Conservation (phyloP, 495 filamentous ascomycete genomes). For the Podospora pseudopauciseta region DNA sequence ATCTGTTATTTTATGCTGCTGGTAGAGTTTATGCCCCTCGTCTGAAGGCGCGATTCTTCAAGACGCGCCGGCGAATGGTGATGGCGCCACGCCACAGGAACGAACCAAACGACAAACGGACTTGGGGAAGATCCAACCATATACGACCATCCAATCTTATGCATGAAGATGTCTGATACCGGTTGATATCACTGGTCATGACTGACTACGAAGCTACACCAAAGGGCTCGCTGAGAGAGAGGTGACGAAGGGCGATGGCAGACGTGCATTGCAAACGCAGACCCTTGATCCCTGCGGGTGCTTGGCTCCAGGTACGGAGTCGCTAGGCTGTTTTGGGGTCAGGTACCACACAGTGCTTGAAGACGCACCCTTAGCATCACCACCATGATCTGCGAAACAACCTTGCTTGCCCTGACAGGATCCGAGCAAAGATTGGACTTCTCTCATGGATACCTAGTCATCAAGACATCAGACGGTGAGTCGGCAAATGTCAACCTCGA, state of each 20-base stretch:
- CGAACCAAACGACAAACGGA: not conserved
- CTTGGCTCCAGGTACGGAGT: constrained; percentile 21
- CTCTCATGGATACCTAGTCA: not conserved
- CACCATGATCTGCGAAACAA: constrained; percentile 14
- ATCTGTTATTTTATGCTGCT: not conserved
- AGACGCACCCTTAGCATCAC: constrained; percentile 12
- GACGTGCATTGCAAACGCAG: constrained; percentile 12
- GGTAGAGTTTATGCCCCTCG: not conserved
- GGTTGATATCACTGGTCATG: not conserved
- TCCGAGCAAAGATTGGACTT: constrained; percentile 1
- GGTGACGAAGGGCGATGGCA: not conserved
- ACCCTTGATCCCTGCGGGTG: constrained; percentile 24
- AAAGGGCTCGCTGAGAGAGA: not conserved
- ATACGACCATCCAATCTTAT: not conserved
- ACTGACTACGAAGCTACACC: too few relatives aligned
- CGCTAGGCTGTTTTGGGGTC: constrained; percentile 14
- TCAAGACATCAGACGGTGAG: constrained; percentile 16
- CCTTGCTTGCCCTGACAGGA: constrained; percentile 2
- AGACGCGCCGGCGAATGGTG: not conserved
- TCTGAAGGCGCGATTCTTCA: not conserved
- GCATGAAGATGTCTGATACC: not conserved
- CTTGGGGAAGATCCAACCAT: not conserved
- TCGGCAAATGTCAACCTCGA: not conserved
- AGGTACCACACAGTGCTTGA: constrained; percentile 16
- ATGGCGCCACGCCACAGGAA: not conserved